Evolutionary conservation across 805 yeast species (phyloP).

Genomic region (Candida glaebosa): DNA sequence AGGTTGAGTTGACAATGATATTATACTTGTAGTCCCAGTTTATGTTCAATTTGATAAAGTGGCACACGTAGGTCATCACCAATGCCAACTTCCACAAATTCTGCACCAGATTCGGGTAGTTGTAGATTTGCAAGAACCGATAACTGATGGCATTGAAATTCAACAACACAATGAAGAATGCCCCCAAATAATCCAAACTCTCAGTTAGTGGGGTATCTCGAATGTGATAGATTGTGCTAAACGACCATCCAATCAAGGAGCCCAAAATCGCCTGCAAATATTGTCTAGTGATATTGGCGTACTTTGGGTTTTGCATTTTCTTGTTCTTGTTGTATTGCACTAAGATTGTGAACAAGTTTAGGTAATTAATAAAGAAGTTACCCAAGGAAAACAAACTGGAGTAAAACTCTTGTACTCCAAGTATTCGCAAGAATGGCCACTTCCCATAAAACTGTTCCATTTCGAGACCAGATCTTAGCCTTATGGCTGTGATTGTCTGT

Average conservation of each 20-base stretch:
- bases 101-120: slow-evolving; percentile 6
- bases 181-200: slow-evolving; percentile 40
- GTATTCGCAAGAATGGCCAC: slow-evolving; percentile 39
- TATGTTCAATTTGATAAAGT: slow-evolving; percentile 22
- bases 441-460: slow-evolving; percentile 42
- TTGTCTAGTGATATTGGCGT: slow-evolving; percentile 25
- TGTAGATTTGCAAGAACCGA: slow-evolving; percentile 28
- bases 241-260: slow-evolving; percentile 35
- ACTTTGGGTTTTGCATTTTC: slow-evolving; percentile 11
- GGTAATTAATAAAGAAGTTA: slow-evolving; percentile 33
- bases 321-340: slow-evolving; percentile 21
- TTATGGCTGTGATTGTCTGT: slow-evolving; percentile 26
- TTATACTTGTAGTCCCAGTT: slow-evolving; percentile 42
- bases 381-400: slow-evolving; percentile 33
- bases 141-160: slow-evolving; percentile 33
- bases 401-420: slow-evolving; percentile 35
- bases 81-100: slow-evolving; percentile 17
- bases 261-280: slow-evolving; percentile 25
- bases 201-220: slow-evolving; percentile 37
- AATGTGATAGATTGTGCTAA: slow-evolving; percentile 36
- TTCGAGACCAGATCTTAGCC: slow-evolving; percentile 16
- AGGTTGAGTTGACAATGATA: slow-evolving; percentile 24
- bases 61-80: slow-evolving; percentile 19
- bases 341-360: slow-evolving; percentile 23
- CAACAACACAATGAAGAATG: slow-evolving; percentile 32